Conservation (phyloP, 345 rosid genomes). For the Turritis glabra region DNA sequence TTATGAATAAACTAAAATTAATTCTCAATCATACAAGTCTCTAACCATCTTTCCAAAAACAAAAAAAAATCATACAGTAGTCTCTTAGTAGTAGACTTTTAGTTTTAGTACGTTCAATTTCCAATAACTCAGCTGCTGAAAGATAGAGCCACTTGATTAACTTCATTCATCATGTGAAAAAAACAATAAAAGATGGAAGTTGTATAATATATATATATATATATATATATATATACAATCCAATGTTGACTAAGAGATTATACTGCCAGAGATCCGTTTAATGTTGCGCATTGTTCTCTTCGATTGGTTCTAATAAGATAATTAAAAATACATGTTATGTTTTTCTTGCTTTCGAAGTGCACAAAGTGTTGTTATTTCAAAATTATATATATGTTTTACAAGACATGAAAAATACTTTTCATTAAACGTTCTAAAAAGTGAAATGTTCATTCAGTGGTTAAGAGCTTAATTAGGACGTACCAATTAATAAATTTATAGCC, state of each 20-base stretch:
- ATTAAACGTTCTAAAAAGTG: not conserved
- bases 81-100: slow-evolving; percentile 14
- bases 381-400: not conserved
- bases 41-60: no score
- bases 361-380: not conserved
- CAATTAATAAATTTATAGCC: not conserved
- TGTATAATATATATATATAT: no score
- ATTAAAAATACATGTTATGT: not conserved
- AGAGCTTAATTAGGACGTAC: not conserved
- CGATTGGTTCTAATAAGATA: not conserved
- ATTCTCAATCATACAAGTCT: slow-evolving; percentile 13
- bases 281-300: slow-evolving; percentile 23
- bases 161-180: not conserved
- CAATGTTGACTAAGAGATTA: not conserved
- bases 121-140: not conserved
- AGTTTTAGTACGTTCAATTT: not conserved
- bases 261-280: slow-evolving; percentile 20
- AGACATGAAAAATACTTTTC: not conserved
- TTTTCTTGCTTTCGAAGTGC: slow-evolving; percentile 1
- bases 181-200: no score
- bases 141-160: slow-evolving; percentile 13
- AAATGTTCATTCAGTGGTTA: not conserved
- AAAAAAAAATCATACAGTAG: no score
- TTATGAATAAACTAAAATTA: not conserved
- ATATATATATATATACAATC: not conserved